Evolutionary conservation across 108 stramenopile genomes (phyloP), one percentile per base, ranked within the genome.

Genomic region (Pseudonitzschia multiseries): DNA sequence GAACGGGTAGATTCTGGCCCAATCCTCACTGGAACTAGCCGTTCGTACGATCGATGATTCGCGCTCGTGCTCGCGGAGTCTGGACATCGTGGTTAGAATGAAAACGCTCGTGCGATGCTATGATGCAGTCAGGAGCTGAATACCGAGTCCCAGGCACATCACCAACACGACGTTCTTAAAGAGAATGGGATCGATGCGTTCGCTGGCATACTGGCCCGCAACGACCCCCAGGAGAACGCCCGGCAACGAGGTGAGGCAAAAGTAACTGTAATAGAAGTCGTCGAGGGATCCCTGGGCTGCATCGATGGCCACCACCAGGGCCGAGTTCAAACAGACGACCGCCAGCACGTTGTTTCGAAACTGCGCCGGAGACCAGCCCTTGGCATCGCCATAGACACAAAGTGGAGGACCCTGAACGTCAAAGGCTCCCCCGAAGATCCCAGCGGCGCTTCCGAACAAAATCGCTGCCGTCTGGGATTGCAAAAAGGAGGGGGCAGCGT

Each of bases 401-500:
- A 62, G 36, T 8, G 61, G 61, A 9, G 61, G 61, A 33, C 61
- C 61, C 36, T 62, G 61, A 8, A 62, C 61, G 20, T 62, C 61
- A 62, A 62, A 62, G n/a, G 61, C 61, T 8, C 61, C 61, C 32
- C 61, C 61, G 31, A 62, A 62, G 20, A 62, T 17, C 32, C 61
- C 61, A 13, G 61, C 61, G 1, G 61, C 61, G 36, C 32, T 31
- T 17, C 61, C 61, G 12, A 62, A 62, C 36, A 62, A 62, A 31
- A 62, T 62, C 36, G 61, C 61, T 15, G 61, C 61, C 32, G 61
- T 62, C 36, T 33, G 32, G 0, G 61, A 62, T 6, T 62, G 61
- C n/a, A 62, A 33, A 40, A 62, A 62, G 17, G 17, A 17, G 17
- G 17, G 20, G 29, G 5, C 10, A 1, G 15, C 8, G 21, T 26